Base-by-base conservation (phyloP, 2,329 filamentous ascomycete species). In the Macroventuria anomochaeta region DNA sequence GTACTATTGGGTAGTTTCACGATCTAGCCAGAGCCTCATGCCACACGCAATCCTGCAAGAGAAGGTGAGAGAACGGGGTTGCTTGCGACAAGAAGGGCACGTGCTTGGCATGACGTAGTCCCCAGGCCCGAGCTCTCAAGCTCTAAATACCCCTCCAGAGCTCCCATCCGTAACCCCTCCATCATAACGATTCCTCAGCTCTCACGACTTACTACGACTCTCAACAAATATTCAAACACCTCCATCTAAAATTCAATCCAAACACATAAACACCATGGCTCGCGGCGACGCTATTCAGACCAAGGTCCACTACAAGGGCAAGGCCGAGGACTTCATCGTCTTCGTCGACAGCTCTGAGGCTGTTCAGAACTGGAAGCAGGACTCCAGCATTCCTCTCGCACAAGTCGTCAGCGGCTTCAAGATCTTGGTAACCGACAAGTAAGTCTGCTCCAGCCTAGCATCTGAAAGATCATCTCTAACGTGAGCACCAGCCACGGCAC, bases 381-480 rank as follows among this genome's bases (percentile, higher is more conserved):
- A 97, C 80, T 87, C 85, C 72, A 87, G 84, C 25, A 80, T 95
- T 25, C 89, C 95, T 31, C 79, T 97, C 40, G 84, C 90, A 1
- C 87, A 97, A 69, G 93, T 99, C 51, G 84, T 97, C 50, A 91
- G 88, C 53, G 83, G 89, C 7, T 97, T 91, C 83, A 90, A 96
- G 83, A 82, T 99, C 70, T 96, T 96, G 70, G 80, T 89, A 36
- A 96, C 92, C 29, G 90, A 96, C 81, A 89, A 88, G 93, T 97
- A 83, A 79, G 89, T 80, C 28, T 28, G 23, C 36, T 32, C 11
- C 17, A 31, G 4, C 26, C 31, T 23, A 7, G 20, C 7, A 26
- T 31, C 31, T 23, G 4, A 10, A 18, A 2, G 12, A 23, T 10
- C 8, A 25, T 11, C n/a, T n/a, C 46, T 50, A 46, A 41, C 39